These are phyloP conservation scores for Leccinum longicurvipes DNA, from an alignment of 768 basidiomycete species.

Conservation along the genomic window DNA sequence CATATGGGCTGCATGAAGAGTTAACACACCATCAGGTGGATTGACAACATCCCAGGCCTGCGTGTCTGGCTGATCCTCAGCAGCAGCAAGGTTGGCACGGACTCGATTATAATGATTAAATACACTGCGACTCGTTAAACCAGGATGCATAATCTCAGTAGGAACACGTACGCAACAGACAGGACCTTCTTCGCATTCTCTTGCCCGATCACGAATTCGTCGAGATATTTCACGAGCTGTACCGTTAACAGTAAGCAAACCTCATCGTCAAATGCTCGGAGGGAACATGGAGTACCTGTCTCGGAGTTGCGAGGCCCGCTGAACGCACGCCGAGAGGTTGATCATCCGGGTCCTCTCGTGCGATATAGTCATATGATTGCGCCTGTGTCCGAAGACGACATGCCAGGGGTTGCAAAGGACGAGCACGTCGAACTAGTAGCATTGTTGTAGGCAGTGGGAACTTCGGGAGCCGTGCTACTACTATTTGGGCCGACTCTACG, in stretches of 20 bases:
- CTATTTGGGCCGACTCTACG: too few relatives aligned
- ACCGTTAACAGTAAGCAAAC: slow-evolving; percentile 8
- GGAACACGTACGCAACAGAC: slow-evolving; percentile 78
- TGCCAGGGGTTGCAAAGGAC: slow-evolving; percentile 26
- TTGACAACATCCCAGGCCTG: slow-evolving; percentile 27
- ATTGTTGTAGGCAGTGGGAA: slow-evolving; percentile 13
- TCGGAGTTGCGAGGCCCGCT: slow-evolving; percentile 57
- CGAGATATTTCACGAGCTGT: slow-evolving; percentile 80
- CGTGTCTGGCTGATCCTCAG: slow-evolving; percentile 36
- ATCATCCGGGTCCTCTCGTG: slow-evolving; percentile 32
- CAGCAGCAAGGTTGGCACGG: slow-evolving; percentile 58
- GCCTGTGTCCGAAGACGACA: slow-evolving; percentile 57
- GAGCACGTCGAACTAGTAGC: slow-evolving; percentile 25
- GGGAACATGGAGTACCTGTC: slow-evolving; percentile 36
- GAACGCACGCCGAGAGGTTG: slow-evolving; percentile 33
- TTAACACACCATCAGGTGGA: slow-evolving; percentile 29
- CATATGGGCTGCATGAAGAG: not conserved
- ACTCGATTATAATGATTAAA: slow-evolving; percentile 95
- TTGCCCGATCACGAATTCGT: slow-evolving; percentile 90
- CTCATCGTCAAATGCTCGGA: not conserved
- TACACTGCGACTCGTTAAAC: slow-evolving; percentile 48
- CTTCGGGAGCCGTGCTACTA: not conserved
- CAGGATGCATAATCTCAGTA: not conserved
- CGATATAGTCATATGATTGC: slow-evolving; percentile 40
- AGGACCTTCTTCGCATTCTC: slow-evolving; percentile 90